A percentile compares a stretch with the other conserved stretches of the same genome.
These are phyloP conservation scores for Aureobasidium sp. DNA, from an alignment of 2,329 filamentous ascomycete species.

Conservation along the genomic window DNA sequence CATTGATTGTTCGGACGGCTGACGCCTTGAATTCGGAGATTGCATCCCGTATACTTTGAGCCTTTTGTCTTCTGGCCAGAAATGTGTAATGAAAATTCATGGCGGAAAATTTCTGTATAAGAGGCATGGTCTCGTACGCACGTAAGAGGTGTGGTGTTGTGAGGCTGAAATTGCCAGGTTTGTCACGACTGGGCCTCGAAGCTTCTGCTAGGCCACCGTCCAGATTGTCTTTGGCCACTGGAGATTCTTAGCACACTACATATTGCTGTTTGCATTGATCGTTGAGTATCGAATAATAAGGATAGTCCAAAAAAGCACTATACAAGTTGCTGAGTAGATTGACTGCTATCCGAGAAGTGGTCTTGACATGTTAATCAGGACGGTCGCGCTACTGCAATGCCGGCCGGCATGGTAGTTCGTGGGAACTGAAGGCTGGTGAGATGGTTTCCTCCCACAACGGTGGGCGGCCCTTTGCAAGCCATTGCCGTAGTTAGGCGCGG, in stretches of 20 bases:
- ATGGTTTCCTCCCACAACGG: constrained; percentile 1
- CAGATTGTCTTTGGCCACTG: not conserved
- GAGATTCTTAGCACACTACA: not conserved
- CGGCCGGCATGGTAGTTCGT: not conserved
- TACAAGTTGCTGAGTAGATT: not conserved
- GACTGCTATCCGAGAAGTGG: not conserved
- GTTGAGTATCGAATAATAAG: constrained; percentile 7
- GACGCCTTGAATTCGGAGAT: constrained; percentile 6
- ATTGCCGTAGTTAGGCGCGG: constrained; percentile 1
- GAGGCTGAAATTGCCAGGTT: not conserved
- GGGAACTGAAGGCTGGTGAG: constrained; percentile 1
- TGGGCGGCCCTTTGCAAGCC: not conserved
- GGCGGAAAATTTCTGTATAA: not conserved
- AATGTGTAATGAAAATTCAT: not conserved
- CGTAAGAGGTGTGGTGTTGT: not conserved
- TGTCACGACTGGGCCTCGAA: not conserved
- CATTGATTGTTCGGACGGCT: not conserved
- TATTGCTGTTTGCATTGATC: not conserved
- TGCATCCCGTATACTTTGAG: not conserved
- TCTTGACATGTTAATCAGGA: not conserved
- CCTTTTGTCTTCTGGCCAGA: not conserved
- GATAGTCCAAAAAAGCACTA: not conserved
- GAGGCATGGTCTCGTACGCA: not conserved
- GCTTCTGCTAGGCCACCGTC: constrained; percentile 12
- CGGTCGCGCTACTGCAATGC: constrained; percentile 9